Base-by-base conservation (phyloP, 495 filamentous ascomycete genomes). In the Poronia punctata region DNA sequence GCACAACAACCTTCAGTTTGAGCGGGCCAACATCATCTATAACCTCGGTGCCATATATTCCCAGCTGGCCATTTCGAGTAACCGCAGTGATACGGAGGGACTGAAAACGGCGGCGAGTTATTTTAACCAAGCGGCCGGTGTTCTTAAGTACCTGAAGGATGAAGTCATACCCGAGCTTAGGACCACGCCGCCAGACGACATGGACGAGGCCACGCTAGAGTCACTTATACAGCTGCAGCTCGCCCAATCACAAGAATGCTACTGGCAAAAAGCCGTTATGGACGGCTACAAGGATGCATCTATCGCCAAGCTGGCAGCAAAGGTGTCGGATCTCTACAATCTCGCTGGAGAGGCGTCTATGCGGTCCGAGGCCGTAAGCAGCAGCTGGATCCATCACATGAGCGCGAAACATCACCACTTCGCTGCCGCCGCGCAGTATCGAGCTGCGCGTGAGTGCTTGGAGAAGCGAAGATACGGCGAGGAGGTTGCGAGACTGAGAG, bases 301-400 rank as follows among this genome's bases (percentile, higher is more conserved):
- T 0, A 94, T 98, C 38, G 85, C 92, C 3, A 88, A 88, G 56
- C 69, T 98, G 3, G 92, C 92, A 9, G 88, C 86, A 0, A 83
- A 90, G 44, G 89, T 97, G 2, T 94, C 86, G 1, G 92, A 98
- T 56, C 78, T 92, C 23, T 98, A 96, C 59, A 83, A 79, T 19
- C 68, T 82, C 31, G 86, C 89, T 10, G 81, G 83, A 1, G 92
- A 95, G 40, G 82, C 80, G 37, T 88, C 87, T 4, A 81, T 90
- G 43, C 88, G 86, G 47, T 93, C 86, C 24, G 82, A 90, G 45
- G 80, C 82, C 19, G 84, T 98, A 44, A 92, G 86, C 50, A 86
- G 82, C 31, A 86, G 94, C 41, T 97, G 92, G 92, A 95, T 98
- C 33, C 93, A 98, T 61, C 92, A 97, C 51, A 92, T 92, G 79